These are phyloP conservation scores for Candida frijolesensis DNA, from an alignment of 1,139 yeast species.

Conservation along the genomic window DNA sequence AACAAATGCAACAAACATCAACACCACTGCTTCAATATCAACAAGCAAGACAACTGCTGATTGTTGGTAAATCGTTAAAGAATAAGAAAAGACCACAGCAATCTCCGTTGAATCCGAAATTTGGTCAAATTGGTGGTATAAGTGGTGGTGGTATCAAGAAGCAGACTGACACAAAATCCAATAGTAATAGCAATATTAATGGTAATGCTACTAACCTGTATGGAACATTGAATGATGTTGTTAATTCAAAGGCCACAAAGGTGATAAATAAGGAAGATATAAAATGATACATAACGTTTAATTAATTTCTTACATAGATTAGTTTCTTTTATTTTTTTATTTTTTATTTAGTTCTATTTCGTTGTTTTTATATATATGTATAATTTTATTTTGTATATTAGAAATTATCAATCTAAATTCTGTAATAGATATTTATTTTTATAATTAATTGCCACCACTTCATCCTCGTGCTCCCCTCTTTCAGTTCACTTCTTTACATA, in stretches of 20 bases:
- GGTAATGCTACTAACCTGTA: background rate
- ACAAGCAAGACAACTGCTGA: constrained; percentile 3
- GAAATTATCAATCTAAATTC: background rate
- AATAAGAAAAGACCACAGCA: constrained; percentile 5
- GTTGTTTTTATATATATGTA: background rate
- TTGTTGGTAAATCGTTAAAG: background rate
- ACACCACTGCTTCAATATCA: background rate
- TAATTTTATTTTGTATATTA: background rate
- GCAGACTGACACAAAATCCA: background rate
- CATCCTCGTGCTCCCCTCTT: no score
- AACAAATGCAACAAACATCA: constrained; percentile 6
- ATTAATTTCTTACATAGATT: background rate
- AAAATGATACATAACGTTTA: constrained; percentile 1
- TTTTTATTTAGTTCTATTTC: background rate
- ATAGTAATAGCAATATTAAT: background rate
- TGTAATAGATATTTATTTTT: background rate
- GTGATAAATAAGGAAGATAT: constrained; percentile 8
- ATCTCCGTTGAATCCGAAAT: background rate
- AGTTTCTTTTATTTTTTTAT: background rate
- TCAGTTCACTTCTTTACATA: constrained; percentile 8
- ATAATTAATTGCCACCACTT: background rate
- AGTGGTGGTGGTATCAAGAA: constrained; percentile 10
- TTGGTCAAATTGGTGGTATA: background rate
- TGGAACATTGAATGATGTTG: constrained; percentile 13
- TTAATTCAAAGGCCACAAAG: constrained; percentile 13